These are phyloP conservation scores for Acanthamoeba royreba DNA, from an alignment of 208 protist genomes.

Conservation along the genomic window DNA sequence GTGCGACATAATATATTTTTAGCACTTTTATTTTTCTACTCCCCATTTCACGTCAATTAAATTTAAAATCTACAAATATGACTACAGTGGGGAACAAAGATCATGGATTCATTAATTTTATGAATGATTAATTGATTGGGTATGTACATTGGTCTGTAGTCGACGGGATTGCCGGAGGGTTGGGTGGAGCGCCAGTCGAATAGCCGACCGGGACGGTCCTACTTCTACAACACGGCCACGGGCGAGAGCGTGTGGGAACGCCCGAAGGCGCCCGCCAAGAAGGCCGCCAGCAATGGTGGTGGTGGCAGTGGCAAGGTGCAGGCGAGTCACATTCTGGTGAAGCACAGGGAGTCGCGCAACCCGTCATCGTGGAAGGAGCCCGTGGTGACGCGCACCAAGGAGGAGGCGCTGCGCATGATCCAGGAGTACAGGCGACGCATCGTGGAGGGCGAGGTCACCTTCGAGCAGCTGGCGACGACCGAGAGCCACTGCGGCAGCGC, in stretches of 20 bases:
- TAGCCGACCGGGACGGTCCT: neutral
- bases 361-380: constrained; percentile 64
- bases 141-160: too few species aligned
- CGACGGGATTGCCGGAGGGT: constrained; percentile 9
- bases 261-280: neutral
- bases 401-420: constrained; percentile 65
- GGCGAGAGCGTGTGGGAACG: constrained; percentile 32
- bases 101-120: too few species aligned
- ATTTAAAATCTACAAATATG: too few species aligned
- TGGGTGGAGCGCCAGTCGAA: neutral
- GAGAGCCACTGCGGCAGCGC: constrained; percentile 67
- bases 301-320: constrained; percentile 50
- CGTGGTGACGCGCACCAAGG: constrained; percentile 68
- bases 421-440: constrained; percentile 53
- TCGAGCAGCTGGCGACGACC: constrained; percentile 55
- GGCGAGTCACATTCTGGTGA: constrained; percentile 65
- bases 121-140: neutral
- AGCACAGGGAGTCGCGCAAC: constrained; percentile 63
- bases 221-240: constrained; percentile 26
- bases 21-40: too few species aligned
- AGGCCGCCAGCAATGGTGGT: neutral
- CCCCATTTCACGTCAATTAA: too few species aligned
- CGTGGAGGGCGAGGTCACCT: constrained; percentile 23
- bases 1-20: too few species aligned
- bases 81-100: too few species aligned